Base-by-base conservation (phyloP, 441 rosid species). In the Gossypium davidsonii region DNA sequence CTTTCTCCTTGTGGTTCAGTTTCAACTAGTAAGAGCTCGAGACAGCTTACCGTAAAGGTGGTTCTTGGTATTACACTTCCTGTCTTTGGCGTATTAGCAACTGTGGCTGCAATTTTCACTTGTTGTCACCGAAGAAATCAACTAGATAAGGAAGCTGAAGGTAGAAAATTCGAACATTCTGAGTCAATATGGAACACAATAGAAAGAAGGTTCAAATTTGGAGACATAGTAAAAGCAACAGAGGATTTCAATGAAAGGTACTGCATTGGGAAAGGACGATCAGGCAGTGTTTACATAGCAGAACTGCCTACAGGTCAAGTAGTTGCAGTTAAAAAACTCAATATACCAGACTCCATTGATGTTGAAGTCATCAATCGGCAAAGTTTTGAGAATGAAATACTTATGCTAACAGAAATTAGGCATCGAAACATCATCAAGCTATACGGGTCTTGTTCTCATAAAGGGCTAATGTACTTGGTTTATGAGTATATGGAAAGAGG, bases 181-280 rank as follows among this genome's bases (percentile, higher is more conserved):
- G 78, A 75, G 72, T 79, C 85, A 70, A 78, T 85, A 73, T 84
- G 87, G 91, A 46, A 17, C 11, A 55, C 0, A 6, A 66, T 3
- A 7, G 83, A 77, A 34, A 86, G 67, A 56, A 85, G 82, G 52
- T 81, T 85, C 77, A 84, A 85, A 23, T 84, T 85, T 58, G 80
- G 72, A 18, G 94, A 90, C 12, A 78, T 90, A 15, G 84, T 74
- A 42, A 82, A 79, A 79, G 91, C 87, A 51, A 88, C 92, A 0
- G 75, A 83, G 44, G 79, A 84, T 64, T 90, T 88, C 74, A 77
- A 51, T 15, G 92, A 85, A 49, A 79, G 73, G 66, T 80, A 74
- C 76, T 86, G 89, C 87, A 84, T 88, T 9, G 92, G 94, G 4
- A 83, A 63, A 81, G 94, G 94, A 46, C 88, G 94, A 44, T 86